Base-by-base conservation (phyloP, 176 grass and related monocot species). In the Avena atlantica region DNA sequence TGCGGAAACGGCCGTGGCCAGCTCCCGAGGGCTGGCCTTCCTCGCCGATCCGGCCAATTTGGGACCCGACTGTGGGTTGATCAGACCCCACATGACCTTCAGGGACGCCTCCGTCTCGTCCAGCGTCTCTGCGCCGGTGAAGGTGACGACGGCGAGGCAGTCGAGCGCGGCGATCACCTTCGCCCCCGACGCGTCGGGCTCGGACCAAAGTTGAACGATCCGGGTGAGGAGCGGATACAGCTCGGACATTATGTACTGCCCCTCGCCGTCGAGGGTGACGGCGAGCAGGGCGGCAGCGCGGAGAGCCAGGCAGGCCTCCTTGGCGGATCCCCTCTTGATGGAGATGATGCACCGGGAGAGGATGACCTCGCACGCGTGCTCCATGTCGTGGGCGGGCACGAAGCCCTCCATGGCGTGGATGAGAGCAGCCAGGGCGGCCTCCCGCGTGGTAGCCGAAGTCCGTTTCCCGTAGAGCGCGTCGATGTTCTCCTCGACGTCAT, bases 41-140 rank as follows among this genome's bases (percentile, higher is more conserved):
- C 55, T 57, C 55, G 55, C 55, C 17, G 55, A 20, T 57, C 55
- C 17, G 1, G 55, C 55, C 55, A 57, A 82, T 95, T 95, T 79
- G 55, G 93, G 89, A 61, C 89, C 93, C 49, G 95, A 95, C 80
- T 95, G 95, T 48, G 95, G 93, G 90, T 98, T 91, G 78, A 98
- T 93, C 24, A 95, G 89, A 76, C 91, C 89, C 95, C 95, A 98
- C 59, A 98, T 95, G 73, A 89, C 88, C 80, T 93, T 93, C 80
- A 98, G 89, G 59, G 87, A 86, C 50, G 42, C 44, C 68, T 98
- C 93, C 78, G 87, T 98, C 87, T 95, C 93, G 47, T 83, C 78
- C 80, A 89, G 82, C 90, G 95, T 91, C 87, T 87, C 90, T 27
- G 89, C 93, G 2, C 95, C 93, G 68, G 93, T 78, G 85, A 98